Conservation (phyloP, 768 basidiomycete genomes). For the Lepiota venenata region DNA sequence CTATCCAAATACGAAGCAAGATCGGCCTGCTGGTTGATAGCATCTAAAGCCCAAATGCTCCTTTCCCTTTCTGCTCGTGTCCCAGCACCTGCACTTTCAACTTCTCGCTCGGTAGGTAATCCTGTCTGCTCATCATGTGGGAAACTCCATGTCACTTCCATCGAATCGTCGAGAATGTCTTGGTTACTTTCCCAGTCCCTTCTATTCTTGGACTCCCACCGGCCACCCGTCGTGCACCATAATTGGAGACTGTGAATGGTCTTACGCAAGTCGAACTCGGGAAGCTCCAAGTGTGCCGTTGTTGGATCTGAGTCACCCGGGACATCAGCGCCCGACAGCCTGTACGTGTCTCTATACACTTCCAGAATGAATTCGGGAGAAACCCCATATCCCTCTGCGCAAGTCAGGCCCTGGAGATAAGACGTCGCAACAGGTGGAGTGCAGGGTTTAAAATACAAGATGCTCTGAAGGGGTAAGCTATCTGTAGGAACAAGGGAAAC, state of each 20-base stretch:
- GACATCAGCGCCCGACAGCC: conserved; percentile 4
- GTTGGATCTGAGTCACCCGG: conserved; percentile 5
- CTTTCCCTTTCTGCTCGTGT: neutral
- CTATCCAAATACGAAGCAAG: conserved; percentile 20
- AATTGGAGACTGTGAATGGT: conserved; percentile 15
- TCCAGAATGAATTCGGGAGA: conserved; percentile 36
- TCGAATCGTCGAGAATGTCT: neutral
- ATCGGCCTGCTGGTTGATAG: conserved; percentile 10
- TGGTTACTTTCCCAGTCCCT: neutral
- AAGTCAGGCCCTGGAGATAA: conserved; percentile 66
- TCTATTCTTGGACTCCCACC: neutral
- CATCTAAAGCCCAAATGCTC: neutral
- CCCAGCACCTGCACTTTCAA: neutral
- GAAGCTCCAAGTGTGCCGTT: conserved; percentile 8
- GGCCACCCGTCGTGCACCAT: conserved; percentile 7
- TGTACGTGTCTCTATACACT: conserved; percentile 31
- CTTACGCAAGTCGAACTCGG: conserved; percentile 13
- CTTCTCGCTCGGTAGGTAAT: neutral
- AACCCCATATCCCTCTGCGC: conserved; percentile 49
- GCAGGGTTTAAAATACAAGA: conserved; percentile 64
- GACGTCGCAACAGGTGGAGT: conserved; percentile 50
- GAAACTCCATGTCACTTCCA: conserved; percentile 6
- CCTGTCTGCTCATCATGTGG: neutral
- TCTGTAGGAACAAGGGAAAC: conserved; percentile 62
- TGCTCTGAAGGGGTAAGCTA: conserved; percentile 76